Evolutionary conservation across 192 early-diverging fungal species (phyloP).

Genomic region (Glomus cerebriforme): DNA sequence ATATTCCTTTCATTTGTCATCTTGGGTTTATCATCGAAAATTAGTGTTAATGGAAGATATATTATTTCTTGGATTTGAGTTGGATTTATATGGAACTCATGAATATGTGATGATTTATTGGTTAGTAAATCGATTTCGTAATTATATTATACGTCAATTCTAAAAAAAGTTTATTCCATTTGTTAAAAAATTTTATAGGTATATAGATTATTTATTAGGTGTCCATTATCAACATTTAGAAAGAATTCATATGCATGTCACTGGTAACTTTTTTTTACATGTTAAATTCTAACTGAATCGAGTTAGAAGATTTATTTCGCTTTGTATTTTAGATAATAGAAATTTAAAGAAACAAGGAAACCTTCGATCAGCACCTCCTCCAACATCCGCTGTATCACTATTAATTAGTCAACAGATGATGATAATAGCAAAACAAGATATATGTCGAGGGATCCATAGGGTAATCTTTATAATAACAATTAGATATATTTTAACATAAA

Average conservation of each 20-base stretch:
- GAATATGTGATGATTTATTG: conserved; percentile 67
- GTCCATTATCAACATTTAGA: conserved; percentile 32
- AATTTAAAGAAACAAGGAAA: conserved; percentile 11
- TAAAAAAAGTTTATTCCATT: too few species aligned
- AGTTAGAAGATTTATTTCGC: too few species aligned
- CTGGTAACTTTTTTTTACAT: background rate
- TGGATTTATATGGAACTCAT: conserved; percentile 65
- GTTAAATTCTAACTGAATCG: background rate
- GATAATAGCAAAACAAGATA: conserved; percentile 22
- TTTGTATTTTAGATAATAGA: conserved; percentile 3
- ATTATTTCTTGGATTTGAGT: conserved; percentile 64
- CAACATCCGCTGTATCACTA: conserved; percentile 2
- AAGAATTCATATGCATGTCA: conserved; percentile 12
- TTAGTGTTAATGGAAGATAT: conserved; percentile 55
- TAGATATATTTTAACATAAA: background rate
- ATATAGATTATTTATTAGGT: conserved; percentile 33
- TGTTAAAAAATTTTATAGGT: conserved; percentile 20
- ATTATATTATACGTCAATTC: background rate
- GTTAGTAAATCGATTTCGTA: conserved; percentile 36
- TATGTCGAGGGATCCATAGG: conserved; percentile 31
- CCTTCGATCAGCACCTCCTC: background rate
- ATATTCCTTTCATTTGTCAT: conserved; percentile 58
- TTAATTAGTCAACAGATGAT: conserved; percentile 7
- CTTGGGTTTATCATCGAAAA: conserved; percentile 67
- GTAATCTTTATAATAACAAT: background rate